Base-by-base conservation (phyloP, 352 stramenopile species). In the Phytophthora agathidicida region DNA sequence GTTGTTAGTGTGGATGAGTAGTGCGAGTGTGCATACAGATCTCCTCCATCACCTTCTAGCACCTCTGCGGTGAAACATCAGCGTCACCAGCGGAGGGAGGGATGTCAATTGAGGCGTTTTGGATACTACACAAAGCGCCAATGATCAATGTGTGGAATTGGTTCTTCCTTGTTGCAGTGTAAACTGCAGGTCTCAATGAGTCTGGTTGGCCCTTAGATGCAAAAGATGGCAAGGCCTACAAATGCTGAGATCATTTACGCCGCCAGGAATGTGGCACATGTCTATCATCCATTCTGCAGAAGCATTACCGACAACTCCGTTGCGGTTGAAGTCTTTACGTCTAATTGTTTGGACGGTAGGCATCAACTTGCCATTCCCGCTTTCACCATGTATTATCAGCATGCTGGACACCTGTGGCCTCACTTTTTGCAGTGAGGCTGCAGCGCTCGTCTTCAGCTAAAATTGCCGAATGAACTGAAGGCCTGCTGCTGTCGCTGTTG, bases 401-500 rank as follows among this genome's bases (percentile, higher is more conserved):
- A 57, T 31, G 10, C 32, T 55, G 43, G 27, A 49, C 44, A 54
- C 30, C 24, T 45, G 19, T 19, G 23, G 7, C 16, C 36, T 35
- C 20, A 36, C 32, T 49, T 53, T 32, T 28, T 45, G 19, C 61
- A 3, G 67, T 23, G 39, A 65, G 22, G 20, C 46, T 52, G 45
- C 37, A 42, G 37, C 41, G 45, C 37, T 56, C 53, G n/a, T 32
- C 48, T 60, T 63, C 44, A 70, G 51, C 49, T 63, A 36, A 77
- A 80, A 32, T 71, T 72, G 50, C 80, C 77, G 33, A 92, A 89
- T 45, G 74, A 76, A 33, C 67, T 46, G 47, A 88, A 89, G 11
- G 77, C 68, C 62, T 88, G 83, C 36, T 88, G 75, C 47, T 84
- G 76, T 44, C 61, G 60, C 33, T 82, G 72, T 20, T 86, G 74